A percentile compares a stretch with the other conserved stretches of the same genome.
These are phyloP conservation scores for Auricularia sp. DNA, from an alignment of 768 basidiomycete species.

Conservation along the genomic window DNA sequence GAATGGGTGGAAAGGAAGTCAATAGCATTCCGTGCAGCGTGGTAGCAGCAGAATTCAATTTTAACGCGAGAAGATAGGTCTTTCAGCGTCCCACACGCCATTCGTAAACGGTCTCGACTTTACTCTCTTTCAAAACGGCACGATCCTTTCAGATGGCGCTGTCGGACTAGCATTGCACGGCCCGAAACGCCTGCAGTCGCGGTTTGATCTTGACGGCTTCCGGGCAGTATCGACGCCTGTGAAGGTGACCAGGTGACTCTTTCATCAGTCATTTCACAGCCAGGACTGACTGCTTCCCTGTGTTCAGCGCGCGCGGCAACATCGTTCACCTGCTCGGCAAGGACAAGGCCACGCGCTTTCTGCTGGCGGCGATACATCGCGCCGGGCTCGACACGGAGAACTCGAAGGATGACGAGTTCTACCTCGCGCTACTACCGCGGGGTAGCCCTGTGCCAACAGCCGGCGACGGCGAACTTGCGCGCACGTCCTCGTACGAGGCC, in stretches of 20 bases:
- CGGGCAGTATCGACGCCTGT: constrained; percentile 36
- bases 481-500: background rate
- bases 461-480: background rate
- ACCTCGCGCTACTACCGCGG: constrained; percentile 30
- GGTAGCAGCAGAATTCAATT: no score
- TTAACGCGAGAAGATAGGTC: constrained; percentile 39
- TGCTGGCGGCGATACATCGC: constrained; percentile 43
- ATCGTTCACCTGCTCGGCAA: constrained; percentile 50
- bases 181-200: constrained; percentile 10
- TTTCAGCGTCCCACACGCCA: constrained; percentile 65
- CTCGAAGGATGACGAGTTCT: constrained; percentile 47
- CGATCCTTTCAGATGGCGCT: constrained; percentile 53
- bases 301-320: constrained; percentile 57
- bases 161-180: constrained; percentile 49
- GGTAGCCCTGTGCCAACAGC: constrained; percentile 11
- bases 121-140: constrained; percentile 52
- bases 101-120: constrained; percentile 69
- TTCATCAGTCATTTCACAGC: background rate
- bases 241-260: constrained; percentile 44
- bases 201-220: constrained; percentile 31
- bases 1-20: no score
- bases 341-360: constrained; percentile 49
- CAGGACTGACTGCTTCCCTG: background rate
- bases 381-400: constrained; percentile 20
- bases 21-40: no score